These are phyloP conservation scores for Aurantiochytrium sp. DNA, from an alignment of 108 stramenopile genomes.

Conservation along the genomic window DNA sequence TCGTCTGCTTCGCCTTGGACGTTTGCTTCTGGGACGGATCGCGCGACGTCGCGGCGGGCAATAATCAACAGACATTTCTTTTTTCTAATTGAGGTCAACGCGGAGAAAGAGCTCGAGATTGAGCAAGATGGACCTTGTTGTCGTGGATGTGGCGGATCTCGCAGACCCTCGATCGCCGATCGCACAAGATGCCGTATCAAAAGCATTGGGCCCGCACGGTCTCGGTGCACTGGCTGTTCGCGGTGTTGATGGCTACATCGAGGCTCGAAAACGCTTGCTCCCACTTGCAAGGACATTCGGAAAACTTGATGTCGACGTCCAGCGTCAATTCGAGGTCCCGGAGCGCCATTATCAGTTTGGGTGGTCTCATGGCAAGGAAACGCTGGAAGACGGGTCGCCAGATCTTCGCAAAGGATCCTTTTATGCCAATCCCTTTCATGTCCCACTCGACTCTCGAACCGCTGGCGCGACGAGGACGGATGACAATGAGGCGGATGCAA, in stretches of 20 bases:
- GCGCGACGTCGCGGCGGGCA: no score
- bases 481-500: constrained; percentile 4
- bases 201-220: constrained; percentile 22
- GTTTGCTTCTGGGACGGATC: no score
- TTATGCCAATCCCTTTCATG: constrained; percentile 79
- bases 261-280: not conserved
- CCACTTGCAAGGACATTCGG: constrained; percentile 51
- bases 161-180: no score
- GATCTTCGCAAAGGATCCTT: constrained; percentile 81
- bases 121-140: no score
- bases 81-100: no score
- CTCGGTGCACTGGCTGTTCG: constrained; percentile 17
- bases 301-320: constrained; percentile 40
- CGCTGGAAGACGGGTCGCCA: constrained; percentile 46
- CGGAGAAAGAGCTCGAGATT: no score
- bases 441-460: not conserved
- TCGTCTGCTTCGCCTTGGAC: no score
- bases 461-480: not conserved
- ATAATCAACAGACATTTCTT: no score
- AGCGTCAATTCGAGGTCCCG: constrained; percentile 52
- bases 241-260: not conserved
- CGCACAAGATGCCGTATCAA: not conserved
- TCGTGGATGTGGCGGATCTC: no score
- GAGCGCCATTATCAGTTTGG: constrained; percentile 70
- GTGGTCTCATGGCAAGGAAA: constrained; percentile 84